These are phyloP conservation scores for Monotropa hypopitys DNA, from an alignment of 179 eudicot species.

Conservation along the genomic window DNA sequence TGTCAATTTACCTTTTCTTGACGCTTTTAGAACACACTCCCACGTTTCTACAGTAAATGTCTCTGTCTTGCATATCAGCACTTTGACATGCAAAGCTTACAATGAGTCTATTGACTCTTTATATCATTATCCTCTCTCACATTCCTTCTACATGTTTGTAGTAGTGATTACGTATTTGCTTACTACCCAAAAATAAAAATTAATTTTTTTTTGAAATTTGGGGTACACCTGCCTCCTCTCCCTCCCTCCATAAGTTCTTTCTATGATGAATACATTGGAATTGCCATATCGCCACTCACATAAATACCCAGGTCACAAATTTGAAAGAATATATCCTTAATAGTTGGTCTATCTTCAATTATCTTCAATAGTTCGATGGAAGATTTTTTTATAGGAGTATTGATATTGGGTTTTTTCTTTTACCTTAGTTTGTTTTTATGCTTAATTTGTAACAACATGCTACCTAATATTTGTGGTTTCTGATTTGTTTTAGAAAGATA, in stretches of 20 bases:
- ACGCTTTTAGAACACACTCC: not conserved
- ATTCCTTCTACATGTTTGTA: too few relatives aligned
- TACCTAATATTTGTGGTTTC: not conserved
- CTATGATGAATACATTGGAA: not conserved
- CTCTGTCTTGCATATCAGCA: not conserved
- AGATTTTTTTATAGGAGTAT: not conserved
- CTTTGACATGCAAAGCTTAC: constrained; percentile 1
- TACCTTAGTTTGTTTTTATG: not conserved
- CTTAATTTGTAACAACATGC: not conserved
- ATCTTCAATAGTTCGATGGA: not conserved
- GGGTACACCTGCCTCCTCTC: too few relatives aligned
- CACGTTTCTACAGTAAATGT: not conserved
- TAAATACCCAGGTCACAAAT: not conserved
- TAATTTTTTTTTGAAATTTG: too few relatives aligned
- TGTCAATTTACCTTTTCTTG: not conserved
- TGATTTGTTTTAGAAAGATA: constrained; percentile 38
- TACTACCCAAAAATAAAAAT: too few relatives aligned
- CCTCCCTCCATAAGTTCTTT: too few relatives aligned
- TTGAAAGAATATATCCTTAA: not conserved
- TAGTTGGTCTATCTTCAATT: not conserved
- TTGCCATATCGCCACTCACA: not conserved
- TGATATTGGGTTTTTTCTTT: too few relatives aligned
- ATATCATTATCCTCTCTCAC: not conserved
- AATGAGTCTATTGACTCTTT: constrained; percentile 2
- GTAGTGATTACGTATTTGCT: too few relatives aligned